Base-by-base conservation (phyloP, 768 basidiomycete species). In the Tubosaeta sp. region DNA sequence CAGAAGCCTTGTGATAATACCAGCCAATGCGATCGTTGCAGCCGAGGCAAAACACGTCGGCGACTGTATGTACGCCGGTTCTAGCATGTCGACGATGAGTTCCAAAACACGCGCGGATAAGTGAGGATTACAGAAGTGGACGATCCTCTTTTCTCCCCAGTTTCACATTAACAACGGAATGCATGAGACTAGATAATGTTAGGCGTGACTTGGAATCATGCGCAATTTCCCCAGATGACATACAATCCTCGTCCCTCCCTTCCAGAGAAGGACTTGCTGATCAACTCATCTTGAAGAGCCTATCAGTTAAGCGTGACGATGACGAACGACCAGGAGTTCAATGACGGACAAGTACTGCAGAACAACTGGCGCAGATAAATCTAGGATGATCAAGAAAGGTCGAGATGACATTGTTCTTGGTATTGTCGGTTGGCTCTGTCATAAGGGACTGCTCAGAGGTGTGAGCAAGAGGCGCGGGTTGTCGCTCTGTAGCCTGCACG, bases 261-360 rank as follows among this genome's bases (percentile, higher is more conserved):
- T 6, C 89, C 89, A 24, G 87, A 85, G 70, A 92, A 92, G 0
- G 87, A 73, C 62, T 91, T 92, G 72, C 86, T 89, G 53, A 92
- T 88, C 19, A 90, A 68, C 58, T 91, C 89, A 56, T 92, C 90
- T 65, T 91, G 88, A 14, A 92, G 73, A 19, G 84, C 79, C 88
- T 90, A 52, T 54, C 30, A 42, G 46, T 21, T 36, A 13, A 29
- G 10, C 29, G 25, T 42, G 34, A 48, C 27, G 18, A 31, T 21
- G 38, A 40, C 31, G 46, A 36, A 19, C 22, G 24, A 16, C 46
- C 25, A 16, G 41, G 42, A 38, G 40, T 13, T 7, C 16, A 47
- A 35, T 16, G 31, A 51, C 11, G 16, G 41, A 88, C 88, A 45
- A 91, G 80, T 14, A 82, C 79, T 16, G 83, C 82, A 43, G 85